These are phyloP conservation scores for Leptomonas seymouri DNA, from an alignment of 208 protist genomes.

Conservation along the genomic window DNA sequence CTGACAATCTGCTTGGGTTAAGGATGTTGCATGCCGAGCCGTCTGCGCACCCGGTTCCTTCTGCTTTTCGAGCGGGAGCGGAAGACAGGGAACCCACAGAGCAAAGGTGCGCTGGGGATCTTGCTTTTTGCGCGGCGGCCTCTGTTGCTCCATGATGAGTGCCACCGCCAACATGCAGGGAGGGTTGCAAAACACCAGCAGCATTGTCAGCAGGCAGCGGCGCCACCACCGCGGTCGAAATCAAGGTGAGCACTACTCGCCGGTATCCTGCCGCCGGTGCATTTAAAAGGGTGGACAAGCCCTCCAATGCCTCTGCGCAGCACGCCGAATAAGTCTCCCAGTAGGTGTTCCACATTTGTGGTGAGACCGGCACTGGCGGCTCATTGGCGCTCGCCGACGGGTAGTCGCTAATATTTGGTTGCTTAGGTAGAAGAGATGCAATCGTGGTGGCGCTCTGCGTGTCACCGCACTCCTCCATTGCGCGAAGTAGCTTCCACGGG, in stretches of 20 bases:
- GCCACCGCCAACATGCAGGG: not conserved
- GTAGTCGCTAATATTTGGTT: not conserved
- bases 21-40: too few relatives aligned
- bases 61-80: too few relatives aligned
- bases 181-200: not conserved
- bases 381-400: not conserved
- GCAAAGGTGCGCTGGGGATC: too few relatives aligned
- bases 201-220: not conserved
- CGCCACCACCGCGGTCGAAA: constrained; percentile 2
- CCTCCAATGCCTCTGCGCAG: constrained; percentile 30
- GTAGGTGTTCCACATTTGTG: constrained; percentile 71
- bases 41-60: too few relatives aligned
- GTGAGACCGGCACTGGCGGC: constrained; percentile 30
- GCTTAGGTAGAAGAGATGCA: not conserved
- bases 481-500: constrained; percentile 29
- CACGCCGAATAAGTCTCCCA: constrained; percentile 44
- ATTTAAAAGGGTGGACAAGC: constrained; percentile 4
- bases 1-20: too few relatives aligned
- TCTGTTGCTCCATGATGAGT: too few relatives aligned
- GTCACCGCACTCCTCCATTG: not conserved
- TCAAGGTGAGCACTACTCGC: constrained; percentile 21
- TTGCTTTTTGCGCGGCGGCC: too few relatives aligned
- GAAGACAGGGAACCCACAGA: too few relatives aligned
- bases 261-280: constrained; percentile 9
- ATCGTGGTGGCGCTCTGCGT: not conserved